phyloP scores from a whole-genome alignment of 331 rosid genomes.

The Acacia pycnantha region DNA sequence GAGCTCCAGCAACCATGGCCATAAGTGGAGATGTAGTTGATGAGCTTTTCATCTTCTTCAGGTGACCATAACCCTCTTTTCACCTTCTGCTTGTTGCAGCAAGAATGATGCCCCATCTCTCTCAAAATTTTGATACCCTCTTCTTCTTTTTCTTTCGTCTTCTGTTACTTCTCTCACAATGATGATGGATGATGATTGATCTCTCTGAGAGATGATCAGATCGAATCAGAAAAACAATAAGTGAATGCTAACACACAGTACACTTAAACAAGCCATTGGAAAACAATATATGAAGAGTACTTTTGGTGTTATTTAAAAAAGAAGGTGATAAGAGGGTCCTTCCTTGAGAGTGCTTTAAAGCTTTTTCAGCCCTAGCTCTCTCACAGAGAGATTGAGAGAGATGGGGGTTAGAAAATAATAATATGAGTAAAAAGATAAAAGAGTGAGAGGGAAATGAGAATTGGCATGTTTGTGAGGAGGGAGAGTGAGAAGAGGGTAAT shows the following conservation, averaged over 20 bases:
- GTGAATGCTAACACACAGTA: background rate
- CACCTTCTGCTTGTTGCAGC: constrained; percentile 98
- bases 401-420: background rate
- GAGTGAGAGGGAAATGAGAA: background rate
- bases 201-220: background rate
- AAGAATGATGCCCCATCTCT: constrained; percentile 90
- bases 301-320: constrained; percentile 21
- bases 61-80: constrained; percentile 99
- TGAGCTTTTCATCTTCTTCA: constrained; percentile 95
- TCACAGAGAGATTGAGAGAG: background rate
- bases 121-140: background rate
- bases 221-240: background rate
- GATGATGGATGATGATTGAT: background rate
- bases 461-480: background rate
- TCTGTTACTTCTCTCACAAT: background rate
- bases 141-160: background rate
- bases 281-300: constrained; percentile 5
- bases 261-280: background rate
- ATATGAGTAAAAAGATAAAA: background rate
- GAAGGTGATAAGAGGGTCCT: constrained; percentile 3
- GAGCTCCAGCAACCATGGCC: constrained; percentile 99
- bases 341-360: background rate
- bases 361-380: constrained; percentile 37
- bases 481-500: background rate
- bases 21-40: constrained; percentile 80